These are phyloP conservation scores for Vanrija sp. DNA, from an alignment of 1,284 basidiomycete species.

Conservation along the genomic window DNA sequence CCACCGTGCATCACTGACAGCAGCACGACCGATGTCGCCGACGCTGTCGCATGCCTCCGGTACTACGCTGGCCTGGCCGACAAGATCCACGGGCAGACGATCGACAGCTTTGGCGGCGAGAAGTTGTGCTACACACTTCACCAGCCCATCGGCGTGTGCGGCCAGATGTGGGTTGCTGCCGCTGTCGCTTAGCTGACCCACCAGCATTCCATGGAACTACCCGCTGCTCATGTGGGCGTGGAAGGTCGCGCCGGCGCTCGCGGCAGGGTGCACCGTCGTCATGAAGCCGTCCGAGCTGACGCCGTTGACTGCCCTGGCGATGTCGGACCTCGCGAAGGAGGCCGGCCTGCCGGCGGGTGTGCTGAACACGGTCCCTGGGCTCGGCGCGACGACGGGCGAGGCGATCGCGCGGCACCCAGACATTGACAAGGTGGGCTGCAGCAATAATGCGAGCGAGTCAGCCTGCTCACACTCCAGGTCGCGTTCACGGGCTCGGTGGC, in stretches of 20 bases:
- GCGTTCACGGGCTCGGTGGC: slow-evolving; percentile 60
- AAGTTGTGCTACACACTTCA: slow-evolving; percentile 83
- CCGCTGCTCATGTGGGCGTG: slow-evolving; percentile 89
- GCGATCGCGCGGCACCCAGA: slow-evolving; percentile 70
- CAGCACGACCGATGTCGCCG: slow-evolving; percentile 63
- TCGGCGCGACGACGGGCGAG: slow-evolving; percentile 77
- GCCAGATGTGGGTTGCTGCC: slow-evolving; percentile 64
- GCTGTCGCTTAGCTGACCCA: neutral
- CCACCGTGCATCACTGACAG: slow-evolving; percentile 1
- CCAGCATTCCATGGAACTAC: slow-evolving; percentile 85
- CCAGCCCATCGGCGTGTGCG: slow-evolving; percentile 90
- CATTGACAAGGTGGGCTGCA: slow-evolving; percentile 61
- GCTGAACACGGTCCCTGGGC: slow-evolving; percentile 77
- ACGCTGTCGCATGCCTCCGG: slow-evolving; percentile 71
- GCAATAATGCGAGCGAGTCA: too few relatives aligned
- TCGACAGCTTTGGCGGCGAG: slow-evolving; percentile 48
- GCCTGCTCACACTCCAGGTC: slow-evolving; percentile 56
- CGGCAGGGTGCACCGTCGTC: slow-evolving; percentile 53
- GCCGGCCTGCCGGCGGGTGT: slow-evolving; percentile 84
- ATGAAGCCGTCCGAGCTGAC: slow-evolving; percentile 81
- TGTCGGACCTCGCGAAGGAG: slow-evolving; percentile 40
- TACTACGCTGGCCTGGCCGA: slow-evolving; percentile 68
- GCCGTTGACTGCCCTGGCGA: slow-evolving; percentile 75
- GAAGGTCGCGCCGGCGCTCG: slow-evolving; percentile 87
- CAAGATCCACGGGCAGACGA: slow-evolving; percentile 58